A percentile compares a stretch with the other conserved stretches of the same genome.
phyloP scores from a whole-genome alignment of 2,329 filamentous ascomycete genomes.

The Talaromyces sp. region DNA sequence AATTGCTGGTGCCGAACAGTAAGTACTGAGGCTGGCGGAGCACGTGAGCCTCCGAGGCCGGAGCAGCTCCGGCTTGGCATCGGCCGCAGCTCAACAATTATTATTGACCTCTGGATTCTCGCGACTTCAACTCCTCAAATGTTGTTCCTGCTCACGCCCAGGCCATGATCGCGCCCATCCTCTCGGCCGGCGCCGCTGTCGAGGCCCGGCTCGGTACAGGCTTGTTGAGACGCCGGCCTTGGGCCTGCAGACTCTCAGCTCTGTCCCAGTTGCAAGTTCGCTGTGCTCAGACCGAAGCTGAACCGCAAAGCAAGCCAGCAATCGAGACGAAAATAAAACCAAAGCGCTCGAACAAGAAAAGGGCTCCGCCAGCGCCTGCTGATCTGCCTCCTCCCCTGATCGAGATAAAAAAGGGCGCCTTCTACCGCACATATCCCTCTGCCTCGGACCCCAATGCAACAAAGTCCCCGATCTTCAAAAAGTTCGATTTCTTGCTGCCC shows the following conservation, averaged over 20 bases:
- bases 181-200: not conserved
- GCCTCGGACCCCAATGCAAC: conserved; percentile 39
- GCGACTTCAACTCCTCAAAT: not conserved
- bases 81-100: not conserved
- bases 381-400: conserved; percentile 50
- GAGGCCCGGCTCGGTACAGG: conserved; percentile 10
- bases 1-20: too few relatives aligned
- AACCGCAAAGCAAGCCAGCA: conserved; percentile 9
- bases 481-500: conserved; percentile 64
- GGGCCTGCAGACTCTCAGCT: conserved; percentile 9
- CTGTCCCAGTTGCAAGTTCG: conserved; percentile 12
- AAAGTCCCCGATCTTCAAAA: conserved; percentile 69
- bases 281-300: not conserved
- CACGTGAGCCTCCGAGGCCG: not conserved
- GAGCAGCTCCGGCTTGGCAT: not conserved
- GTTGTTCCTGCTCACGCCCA: not conserved
- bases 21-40: too few relatives aligned
- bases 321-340: not conserved
- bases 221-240: conserved; percentile 24
- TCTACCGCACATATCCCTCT: conserved; percentile 70
- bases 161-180: not conserved
- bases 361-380: not conserved
- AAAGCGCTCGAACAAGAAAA: not conserved
- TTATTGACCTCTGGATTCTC: not conserved
- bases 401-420: conserved; percentile 70